Conservation (phyloP, 768 basidiomycete species). For the Rhizopogon salebrosus region DNA sequence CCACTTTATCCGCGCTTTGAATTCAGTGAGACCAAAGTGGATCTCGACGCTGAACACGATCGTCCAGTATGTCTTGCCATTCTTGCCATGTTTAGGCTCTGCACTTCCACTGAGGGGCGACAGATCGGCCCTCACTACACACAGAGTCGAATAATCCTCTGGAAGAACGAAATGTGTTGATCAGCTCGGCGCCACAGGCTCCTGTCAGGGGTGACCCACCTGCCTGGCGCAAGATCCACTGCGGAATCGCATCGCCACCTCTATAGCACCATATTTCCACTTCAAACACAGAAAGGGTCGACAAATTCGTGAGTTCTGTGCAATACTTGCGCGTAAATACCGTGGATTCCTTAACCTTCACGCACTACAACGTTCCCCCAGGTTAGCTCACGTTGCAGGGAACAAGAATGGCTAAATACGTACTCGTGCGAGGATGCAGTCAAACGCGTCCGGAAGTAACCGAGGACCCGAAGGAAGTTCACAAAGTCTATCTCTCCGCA, state of each 20-base stretch:
- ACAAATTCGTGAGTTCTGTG: conserved; percentile 72
- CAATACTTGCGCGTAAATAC: conserved; percentile 81
- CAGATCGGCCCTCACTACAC: conserved; percentile 72
- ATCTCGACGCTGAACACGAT: conserved; percentile 83
- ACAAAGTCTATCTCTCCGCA: conserved; percentile 59
- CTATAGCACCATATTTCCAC: conserved; percentile 84
- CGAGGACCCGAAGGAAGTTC: conserved; percentile 75
- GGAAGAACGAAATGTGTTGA: conserved; percentile 3
- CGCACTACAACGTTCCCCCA: conserved; percentile 35
- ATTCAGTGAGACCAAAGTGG: conserved; percentile 79
- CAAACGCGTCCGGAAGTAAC: conserved; percentile 77
- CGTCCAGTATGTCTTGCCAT: conserved; percentile 74
- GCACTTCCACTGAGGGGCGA: conserved; percentile 70
- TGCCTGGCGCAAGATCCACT: conserved; percentile 66
- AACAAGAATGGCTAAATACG: conserved; percentile 17
- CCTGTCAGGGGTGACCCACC: conserved; percentile 14
- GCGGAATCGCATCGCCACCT: conserved; percentile 64
- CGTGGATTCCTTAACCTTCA: conserved; percentile 76
- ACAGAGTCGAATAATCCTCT: conserved; percentile 74
- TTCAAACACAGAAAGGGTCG: conserved; percentile 74
- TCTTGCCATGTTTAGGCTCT: conserved; percentile 56
- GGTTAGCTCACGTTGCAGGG: conserved; percentile 7
- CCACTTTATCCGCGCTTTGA: conserved; percentile 80
- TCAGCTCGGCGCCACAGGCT: not conserved
- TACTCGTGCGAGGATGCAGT: conserved; percentile 71